Evolutionary conservation across 345 rosid genomes (phyloP).

Genomic region (Rhizophora mangle): DNA sequence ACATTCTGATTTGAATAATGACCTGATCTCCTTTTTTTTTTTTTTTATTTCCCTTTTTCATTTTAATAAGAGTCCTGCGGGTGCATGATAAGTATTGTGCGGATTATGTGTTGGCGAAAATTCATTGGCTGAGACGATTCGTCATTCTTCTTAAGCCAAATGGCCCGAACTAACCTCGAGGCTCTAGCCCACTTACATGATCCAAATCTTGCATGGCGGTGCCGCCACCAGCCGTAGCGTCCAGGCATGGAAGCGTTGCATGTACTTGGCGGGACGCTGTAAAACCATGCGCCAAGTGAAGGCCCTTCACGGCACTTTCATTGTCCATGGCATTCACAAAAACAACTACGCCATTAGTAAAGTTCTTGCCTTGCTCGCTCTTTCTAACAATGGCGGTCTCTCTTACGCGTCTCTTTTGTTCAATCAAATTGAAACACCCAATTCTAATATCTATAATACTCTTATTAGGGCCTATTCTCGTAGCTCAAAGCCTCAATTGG

Average conservation of each 20-base stretch:
- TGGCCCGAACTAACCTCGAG: neutral
- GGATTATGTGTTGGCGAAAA: neutral
- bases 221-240: too few relatives aligned
- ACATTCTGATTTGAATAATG: too few relatives aligned
- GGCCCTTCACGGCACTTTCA: too few relatives aligned
- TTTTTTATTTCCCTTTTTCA: too few relatives aligned
- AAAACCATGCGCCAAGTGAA: too few relatives aligned
- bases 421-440: conserved; percentile 26
- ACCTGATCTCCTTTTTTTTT: too few relatives aligned
- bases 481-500: conserved; percentile 36
- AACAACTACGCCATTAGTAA: conserved; percentile 45
- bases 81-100: neutral
- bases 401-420: conserved; percentile 44
- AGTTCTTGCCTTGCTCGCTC: conserved; percentile 40
- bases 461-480: conserved; percentile 50
- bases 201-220: too few relatives aligned
- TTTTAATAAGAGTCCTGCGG: neutral
- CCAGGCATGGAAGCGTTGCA: too few relatives aligned
- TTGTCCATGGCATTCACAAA: too few relatives aligned
- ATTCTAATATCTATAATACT: conserved; percentile 41
- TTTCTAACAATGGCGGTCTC: conserved; percentile 28
- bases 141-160: too few relatives aligned
- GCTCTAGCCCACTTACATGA: too few relatives aligned
- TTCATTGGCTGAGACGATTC: neutral
- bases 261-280: too few relatives aligned